A percentile compares a stretch with the other conserved stretches of the same genome.
phyloP scores from a whole-genome alignment of 2,329 filamentous ascomycete species.

The Talaromyces islandicus region DNA sequence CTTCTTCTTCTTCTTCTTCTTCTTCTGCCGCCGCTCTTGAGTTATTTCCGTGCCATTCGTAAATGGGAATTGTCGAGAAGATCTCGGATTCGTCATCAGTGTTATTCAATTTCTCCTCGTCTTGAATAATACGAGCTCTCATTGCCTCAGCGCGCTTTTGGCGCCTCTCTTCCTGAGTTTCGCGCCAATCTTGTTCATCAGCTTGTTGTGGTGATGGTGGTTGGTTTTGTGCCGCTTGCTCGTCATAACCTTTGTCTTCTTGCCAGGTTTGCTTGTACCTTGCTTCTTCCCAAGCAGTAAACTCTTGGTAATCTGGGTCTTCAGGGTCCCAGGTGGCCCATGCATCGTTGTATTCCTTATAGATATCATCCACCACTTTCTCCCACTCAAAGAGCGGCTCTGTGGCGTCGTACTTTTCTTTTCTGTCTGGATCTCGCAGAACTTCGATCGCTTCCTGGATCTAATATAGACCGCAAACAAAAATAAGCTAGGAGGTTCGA shows the following conservation, averaged over 20 bases:
- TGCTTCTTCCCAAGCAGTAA: not conserved
- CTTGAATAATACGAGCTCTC: constrained; percentile 10
- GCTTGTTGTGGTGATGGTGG: not conserved
- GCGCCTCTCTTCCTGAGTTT: not conserved
- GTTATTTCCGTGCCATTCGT: not conserved
- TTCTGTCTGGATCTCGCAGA: constrained; percentile 24
- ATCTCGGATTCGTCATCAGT: not conserved
- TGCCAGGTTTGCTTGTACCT: constrained; percentile 16
- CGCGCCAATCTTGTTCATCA: not conserved
- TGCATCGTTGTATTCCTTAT: not conserved
- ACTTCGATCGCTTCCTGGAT: constrained; percentile 28
- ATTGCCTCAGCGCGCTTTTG: constrained; percentile 11
- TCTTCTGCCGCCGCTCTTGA: not conserved
- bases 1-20: not conserved
- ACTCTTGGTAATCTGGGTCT: constrained; percentile 8
- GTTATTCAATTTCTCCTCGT: constrained; percentile 7
- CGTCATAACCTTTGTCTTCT: constrained; percentile 16
- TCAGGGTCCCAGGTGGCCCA: not conserved
- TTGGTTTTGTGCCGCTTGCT: not conserved
- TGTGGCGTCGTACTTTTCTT: constrained; percentile 17
- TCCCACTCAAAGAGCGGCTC: not conserved
- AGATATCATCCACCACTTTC: not conserved
- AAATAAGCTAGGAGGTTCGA: not conserved
- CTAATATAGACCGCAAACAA: constrained; percentile 13
- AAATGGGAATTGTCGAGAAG: constrained; percentile 6